Evolutionary conservation across 257 asterid species (phyloP), one percentile per base, ranked within the genome.

Genomic region (Eucommia ulmoides): DNA sequence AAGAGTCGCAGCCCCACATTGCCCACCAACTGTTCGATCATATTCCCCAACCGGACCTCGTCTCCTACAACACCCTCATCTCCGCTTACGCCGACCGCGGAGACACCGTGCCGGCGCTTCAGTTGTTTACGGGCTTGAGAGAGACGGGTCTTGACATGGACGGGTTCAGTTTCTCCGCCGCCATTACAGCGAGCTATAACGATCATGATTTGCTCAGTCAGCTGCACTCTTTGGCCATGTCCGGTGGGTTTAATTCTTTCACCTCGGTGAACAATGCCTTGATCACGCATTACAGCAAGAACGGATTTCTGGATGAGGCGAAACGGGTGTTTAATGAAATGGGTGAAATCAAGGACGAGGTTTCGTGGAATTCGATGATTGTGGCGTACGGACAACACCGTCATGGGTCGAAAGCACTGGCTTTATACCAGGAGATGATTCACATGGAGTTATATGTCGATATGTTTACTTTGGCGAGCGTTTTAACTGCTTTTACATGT

Each of bases 361-460:
- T 85, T 1, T 77, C 95, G 1, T 85, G 96, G 96, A 85, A 79
- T 55, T 69, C 92, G 19, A 85, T 85, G 94, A 71, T 82, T 45
- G 91, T 82, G 41, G 83, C 82, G 0, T 82, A 79, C 18, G 88
- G 83, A 8, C 88, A 77, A 68, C 69, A 62, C 20, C 75, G 65
- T 57, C 58, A 72, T 57, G 95, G 91, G 50, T 22, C 38, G 45
- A 75, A 76, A 54, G 95, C 93, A 5, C 65, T 85, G 50, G 59
- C 55, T 41, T 61, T 85, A 69, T 82, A 82, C 65, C 80, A 66
- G 63, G 83, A 75, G 69, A 76, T 85, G 88, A 62, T 63, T 24
- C 56, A 20, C 4, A 45, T 24, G 59, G 78, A 71, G 49, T 52
- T 73, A 22, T 62, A 52, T 9, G 69, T 82, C 18, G 91, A 81